Evolutionary conservation across 805 yeast genomes (phyloP).

Genomic region (Danielia oregonensis): DNA sequence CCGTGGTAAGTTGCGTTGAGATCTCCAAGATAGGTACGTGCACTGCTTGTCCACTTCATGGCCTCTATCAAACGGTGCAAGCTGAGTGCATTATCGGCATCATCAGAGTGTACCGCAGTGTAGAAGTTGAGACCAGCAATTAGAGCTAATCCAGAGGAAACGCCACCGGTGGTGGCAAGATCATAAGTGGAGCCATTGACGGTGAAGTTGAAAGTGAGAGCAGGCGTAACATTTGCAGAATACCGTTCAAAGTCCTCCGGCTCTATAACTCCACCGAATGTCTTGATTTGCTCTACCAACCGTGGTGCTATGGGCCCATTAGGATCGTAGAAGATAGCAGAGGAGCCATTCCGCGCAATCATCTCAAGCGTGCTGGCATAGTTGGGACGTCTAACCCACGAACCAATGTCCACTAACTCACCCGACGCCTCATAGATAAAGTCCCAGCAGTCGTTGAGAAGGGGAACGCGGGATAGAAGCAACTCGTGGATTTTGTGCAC

Average conservation of each 20-base stretch:
- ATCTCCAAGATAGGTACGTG: slow-evolving; percentile 84
- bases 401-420: slow-evolving; percentile 48
- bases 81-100: slow-evolving; percentile 21
- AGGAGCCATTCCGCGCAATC: slow-evolving; percentile 75
- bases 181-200: slow-evolving; percentile 16
- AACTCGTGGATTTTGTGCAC: slow-evolving; percentile 26
- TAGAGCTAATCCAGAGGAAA: slow-evolving; percentile 82
- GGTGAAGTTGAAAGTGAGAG: slow-evolving; percentile 18
- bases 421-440: slow-evolving; percentile 41
- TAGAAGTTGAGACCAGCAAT: slow-evolving; percentile 69
- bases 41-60: slow-evolving; percentile 93
- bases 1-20: slow-evolving; percentile 25
- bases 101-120: slow-evolving; percentile 24
- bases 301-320: slow-evolving; percentile 65
- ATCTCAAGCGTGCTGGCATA: slow-evolving; percentile 64
- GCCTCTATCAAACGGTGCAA: slow-evolving; percentile 74
- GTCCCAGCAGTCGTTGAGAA: slow-evolving; percentile 47
- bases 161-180: slow-evolving; percentile 55
- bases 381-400: slow-evolving; percentile 52
- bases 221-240: slow-evolving; percentile 44
- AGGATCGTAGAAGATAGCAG: slow-evolving; percentile 80
- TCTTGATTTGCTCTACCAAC: slow-evolving; percentile 47
- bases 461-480: slow-evolving; percentile 26
- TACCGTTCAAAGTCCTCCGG: slow-evolving; percentile 66
- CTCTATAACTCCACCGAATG: slow-evolving; percentile 65